A percentile compares a stretch with the other conserved stretches of the same genome.
Conservation (phyloP, 441 rosid genomes). For the Metrosideros polymorpha region DNA sequence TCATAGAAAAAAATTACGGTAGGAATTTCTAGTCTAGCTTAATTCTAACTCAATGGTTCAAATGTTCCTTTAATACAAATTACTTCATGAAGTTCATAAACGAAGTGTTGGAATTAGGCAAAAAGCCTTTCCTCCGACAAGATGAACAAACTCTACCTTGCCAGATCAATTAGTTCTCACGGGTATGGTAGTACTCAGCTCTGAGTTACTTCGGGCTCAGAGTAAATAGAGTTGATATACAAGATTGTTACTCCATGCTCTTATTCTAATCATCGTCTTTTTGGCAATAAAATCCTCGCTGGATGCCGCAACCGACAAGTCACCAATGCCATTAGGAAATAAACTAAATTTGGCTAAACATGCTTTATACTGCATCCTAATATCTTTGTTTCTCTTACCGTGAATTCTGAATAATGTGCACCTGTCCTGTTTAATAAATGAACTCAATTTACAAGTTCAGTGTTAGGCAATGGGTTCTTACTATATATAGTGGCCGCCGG, state of each 20-base stretch:
- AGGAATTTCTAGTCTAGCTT: neutral
- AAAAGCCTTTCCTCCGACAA: neutral
- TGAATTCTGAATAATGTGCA: neutral
- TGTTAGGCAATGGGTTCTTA: neutral
- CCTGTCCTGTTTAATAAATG: neutral
- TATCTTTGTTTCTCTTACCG: neutral
- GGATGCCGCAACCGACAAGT: neutral
- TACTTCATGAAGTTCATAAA: neutral
- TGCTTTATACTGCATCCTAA: neutral
- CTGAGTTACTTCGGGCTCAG: neutral
- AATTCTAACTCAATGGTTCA: neutral
- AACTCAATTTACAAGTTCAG: neutral
- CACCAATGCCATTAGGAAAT: neutral
- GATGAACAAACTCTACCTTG: neutral
- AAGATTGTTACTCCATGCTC: neutral
- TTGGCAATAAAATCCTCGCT: neutral
- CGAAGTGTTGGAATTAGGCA: neutral
- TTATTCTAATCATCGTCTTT: neutral
- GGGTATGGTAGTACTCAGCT: neutral
- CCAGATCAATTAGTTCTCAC: neutral
- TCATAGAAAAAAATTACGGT: neutral
- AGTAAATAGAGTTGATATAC: neutral
- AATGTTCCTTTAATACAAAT: neutral
- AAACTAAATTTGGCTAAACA: neutral
- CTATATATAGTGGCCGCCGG: neutral